Conservation (phyloP, 2,329 filamentous ascomycete genomes). For the Monascus ruber region DNA sequence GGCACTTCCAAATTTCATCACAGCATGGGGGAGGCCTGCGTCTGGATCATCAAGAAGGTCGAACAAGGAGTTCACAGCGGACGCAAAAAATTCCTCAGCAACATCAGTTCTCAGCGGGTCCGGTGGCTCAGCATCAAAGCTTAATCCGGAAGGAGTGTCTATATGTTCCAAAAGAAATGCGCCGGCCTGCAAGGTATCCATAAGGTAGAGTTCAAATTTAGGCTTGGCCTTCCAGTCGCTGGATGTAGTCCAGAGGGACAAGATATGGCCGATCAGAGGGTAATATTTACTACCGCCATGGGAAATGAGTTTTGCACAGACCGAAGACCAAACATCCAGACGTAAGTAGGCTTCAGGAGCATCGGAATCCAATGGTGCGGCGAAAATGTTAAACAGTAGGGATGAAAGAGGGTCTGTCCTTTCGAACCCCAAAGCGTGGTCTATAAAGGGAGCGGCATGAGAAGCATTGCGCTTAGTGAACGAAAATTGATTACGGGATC, state of each 20-base stretch:
- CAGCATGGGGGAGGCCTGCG: constrained; percentile 75
- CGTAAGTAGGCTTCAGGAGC: constrained; percentile 69
- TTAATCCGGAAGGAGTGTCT: constrained; percentile 65
- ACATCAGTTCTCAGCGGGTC: constrained; percentile 65
- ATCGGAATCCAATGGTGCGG: constrained; percentile 70
- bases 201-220: constrained; percentile 86
- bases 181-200: constrained; percentile 88
- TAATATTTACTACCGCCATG: constrained; percentile 66
- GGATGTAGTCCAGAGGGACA: constrained; percentile 79
- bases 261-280: constrained; percentile 67
- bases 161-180: constrained; percentile 80
- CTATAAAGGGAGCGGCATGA: constrained; percentile 53
- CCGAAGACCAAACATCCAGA: constrained; percentile 77
- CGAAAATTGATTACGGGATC: constrained; percentile 38
- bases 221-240: constrained; percentile 81
- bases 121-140: constrained; percentile 54
- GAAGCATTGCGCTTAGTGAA: constrained; percentile 37
- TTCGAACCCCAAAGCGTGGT: constrained; percentile 78
- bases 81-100: constrained; percentile 79
- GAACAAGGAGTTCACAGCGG: constrained; percentile 69
- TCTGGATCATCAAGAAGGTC: constrained; percentile 76
- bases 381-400: constrained; percentile 79
- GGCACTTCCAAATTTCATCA: constrained; percentile 73
- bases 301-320: constrained; percentile 71
- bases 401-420: constrained; percentile 76